Evolutionary conservation across 768 basidiomycete species (phyloP).

Genomic region (Pulveroboletus ravenelii): DNA sequence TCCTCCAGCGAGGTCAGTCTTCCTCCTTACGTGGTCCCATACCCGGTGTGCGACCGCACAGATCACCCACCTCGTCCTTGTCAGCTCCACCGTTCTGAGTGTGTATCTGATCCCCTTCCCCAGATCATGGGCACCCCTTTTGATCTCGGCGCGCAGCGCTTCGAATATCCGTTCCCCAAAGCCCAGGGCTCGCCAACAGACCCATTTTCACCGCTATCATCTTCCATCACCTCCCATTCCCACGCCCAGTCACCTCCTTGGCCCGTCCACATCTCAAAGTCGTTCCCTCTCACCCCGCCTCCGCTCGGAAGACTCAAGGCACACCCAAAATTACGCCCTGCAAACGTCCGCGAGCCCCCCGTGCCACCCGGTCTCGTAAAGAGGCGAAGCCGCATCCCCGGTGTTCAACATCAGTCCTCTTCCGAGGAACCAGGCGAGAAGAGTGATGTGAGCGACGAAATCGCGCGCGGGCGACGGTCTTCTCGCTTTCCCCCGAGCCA

Average conservation of each 20-base stretch:
- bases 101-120: too few relatives aligned
- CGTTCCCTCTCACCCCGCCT: slow-evolving; percentile 28
- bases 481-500: slow-evolving; percentile 8
- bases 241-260: slow-evolving; percentile 24
- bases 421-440: slow-evolving; percentile 29
- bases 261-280: slow-evolving; percentile 27
- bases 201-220: slow-evolving; percentile 21
- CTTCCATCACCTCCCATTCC: slow-evolving; percentile 20
- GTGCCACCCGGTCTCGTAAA: slow-evolving; percentile 31
- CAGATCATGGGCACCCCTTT: slow-evolving; percentile 33
- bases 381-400: slow-evolving; percentile 20
- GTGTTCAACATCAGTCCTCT: slow-evolving; percentile 22
- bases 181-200: slow-evolving; percentile 29
- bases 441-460: slow-evolving; percentile 23
- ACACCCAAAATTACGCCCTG: slow-evolving; percentile 28
- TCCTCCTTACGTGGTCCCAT: too few relatives aligned
- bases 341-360: slow-evolving; percentile 27
- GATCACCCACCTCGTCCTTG: too few relatives aligned
- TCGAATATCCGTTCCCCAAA: slow-evolving; percentile 31
- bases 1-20: slow-evolving; percentile 30
- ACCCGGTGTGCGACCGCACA: too few relatives aligned
- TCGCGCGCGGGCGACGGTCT: slow-evolving; percentile 6
- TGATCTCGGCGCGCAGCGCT: slow-evolving; percentile 30
- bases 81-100: too few relatives aligned
- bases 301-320: slow-evolving; percentile 25